Evolutionary conservation across 2,329 filamentous ascomycete genomes (phyloP), one percentile per base, ranked within the genome.

Genomic region (Fusarium globosum): DNA sequence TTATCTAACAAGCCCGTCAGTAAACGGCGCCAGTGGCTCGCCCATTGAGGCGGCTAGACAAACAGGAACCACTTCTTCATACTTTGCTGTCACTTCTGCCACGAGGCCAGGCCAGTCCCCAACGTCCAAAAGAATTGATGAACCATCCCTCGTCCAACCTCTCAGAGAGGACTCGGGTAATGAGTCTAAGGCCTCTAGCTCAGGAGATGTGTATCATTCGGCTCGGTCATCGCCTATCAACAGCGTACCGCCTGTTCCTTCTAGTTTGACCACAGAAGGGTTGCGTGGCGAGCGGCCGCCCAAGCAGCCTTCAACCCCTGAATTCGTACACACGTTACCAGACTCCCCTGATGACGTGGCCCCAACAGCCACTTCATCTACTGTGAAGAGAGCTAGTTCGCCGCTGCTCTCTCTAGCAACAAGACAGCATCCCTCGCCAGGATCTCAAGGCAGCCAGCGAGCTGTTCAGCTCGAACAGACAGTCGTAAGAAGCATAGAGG

Each of bases 181-280:
- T 20, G 76, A 71, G 26, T 61, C 64, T 38, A 75, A 75, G 62
- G 58, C 61, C 45, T 72, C 69, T 41, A 66, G 63, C 53, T 71
- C 74, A 42, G 65, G 55, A 23, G 68, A 77, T 35, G 63, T 63
- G 14, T 72, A 70, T 45, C 66, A 71, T 61, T 79, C 77, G 20
- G 76, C 77, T 21, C 70, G 58, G 10, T 71, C 74, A 10, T 79
- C 77, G 2, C 77, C 78, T 7, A 23, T 42, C 43, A 59, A 66
- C 20, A 68, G 48, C 21, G 36, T 61, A 63, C 30, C 67, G 30
- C 48, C 53, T 45, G 39, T 73, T 45, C 39, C 69, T 62, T 59
- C 65, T 26, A 65, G 74, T 35, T 56, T 77, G 20, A 61, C 59
- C 7, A 65, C 38, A 8, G 74, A 66, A 38, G 49, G 51, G 14